Evolutionary conservation across 441 rosid genomes (phyloP), one percentile per base, ranked within the genome.

Genomic region (Euphorbia schlechtendalii): DNA sequence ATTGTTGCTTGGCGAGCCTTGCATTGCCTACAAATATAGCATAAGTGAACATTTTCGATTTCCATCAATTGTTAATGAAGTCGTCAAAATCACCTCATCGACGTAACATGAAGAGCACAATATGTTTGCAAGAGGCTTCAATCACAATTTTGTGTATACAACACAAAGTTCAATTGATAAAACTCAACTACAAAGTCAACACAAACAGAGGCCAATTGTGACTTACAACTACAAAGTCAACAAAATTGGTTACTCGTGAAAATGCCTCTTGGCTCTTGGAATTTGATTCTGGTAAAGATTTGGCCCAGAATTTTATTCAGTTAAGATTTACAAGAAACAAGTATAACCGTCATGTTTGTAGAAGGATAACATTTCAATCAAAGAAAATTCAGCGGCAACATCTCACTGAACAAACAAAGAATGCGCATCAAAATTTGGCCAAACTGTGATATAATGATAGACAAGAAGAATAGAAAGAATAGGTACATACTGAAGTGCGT

Each of bases 1-100:
- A 86, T 78, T 21, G 96, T 63, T 62, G 91, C 69, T 71, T 80
- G 97, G 67, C 98, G 86, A 69, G 98, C 98, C 82, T 81, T 90
- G 84, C 96, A 93, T 56, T 93, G 98, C 86, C 98, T 93, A 64
- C 66, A 76, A 27, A n/a, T n/a, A n/a, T n/a, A n/a, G n/a, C n/a
- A n/a, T n/a, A n/a, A n/a, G n/a, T n/a, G n/a, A n/a, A n/a, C n/a
- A n/a, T n/a, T n/a, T n/a, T 12, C 45, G 1, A 38, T 20, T 24
- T 22, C 18, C 17, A 12, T 25, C 51, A 46, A 46, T 40, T 40
- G 14, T 40, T 40, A 40, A 40, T 8, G 9, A 40, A 40, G 45
- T 12, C 45, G 13, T 9, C 45, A 40, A 12, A 40, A 40, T 40
- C 14, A 40, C 13, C 14, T 12, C 14, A 40, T 12, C 45, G 2